phyloP scores from a whole-genome alignment of 106 monocot genomes.

The Dactylorhiza incarnata region DNA sequence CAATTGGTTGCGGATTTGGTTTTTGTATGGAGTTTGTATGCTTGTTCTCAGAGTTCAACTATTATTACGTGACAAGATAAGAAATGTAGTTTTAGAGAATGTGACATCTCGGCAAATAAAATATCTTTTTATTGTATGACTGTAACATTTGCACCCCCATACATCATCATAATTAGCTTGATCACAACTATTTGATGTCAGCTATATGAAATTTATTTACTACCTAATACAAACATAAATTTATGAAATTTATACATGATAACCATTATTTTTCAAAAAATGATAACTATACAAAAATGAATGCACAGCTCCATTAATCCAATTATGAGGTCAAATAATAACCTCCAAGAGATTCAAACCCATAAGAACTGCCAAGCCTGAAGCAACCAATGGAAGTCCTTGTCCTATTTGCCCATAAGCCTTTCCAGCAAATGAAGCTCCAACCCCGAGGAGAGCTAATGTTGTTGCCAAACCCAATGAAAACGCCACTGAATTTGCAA shows the following conservation, averaged over 20 bases:
- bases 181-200: too few relatives aligned
- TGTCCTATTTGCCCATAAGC: slow-evolving; percentile 97
- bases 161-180: too few relatives aligned
- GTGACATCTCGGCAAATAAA: too few relatives aligned
- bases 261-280: background rate
- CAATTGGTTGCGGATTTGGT: too few relatives aligned
- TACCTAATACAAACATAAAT: background rate
- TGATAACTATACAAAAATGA: background rate
- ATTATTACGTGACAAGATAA: too few relatives aligned
- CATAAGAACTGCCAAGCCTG: slow-evolving; percentile 81
- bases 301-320: background rate
- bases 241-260: background rate
- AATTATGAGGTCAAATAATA: slow-evolving; percentile 7
- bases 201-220: background rate
- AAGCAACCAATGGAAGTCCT: slow-evolving; percentile 90
- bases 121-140: too few relatives aligned
- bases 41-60: too few relatives aligned
- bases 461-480: slow-evolving; percentile 94
- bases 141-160: too few relatives aligned
- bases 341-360: slow-evolving; percentile 94
- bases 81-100: too few relatives aligned
- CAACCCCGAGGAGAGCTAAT: slow-evolving; percentile 81
- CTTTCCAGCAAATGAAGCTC: slow-evolving; percentile 99
- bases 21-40: too few relatives aligned
- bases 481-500: slow-evolving; percentile 46